These are phyloP conservation scores for Wallacemonas sp. DNA, from an alignment of 208 protist species.

Conservation along the genomic window DNA sequence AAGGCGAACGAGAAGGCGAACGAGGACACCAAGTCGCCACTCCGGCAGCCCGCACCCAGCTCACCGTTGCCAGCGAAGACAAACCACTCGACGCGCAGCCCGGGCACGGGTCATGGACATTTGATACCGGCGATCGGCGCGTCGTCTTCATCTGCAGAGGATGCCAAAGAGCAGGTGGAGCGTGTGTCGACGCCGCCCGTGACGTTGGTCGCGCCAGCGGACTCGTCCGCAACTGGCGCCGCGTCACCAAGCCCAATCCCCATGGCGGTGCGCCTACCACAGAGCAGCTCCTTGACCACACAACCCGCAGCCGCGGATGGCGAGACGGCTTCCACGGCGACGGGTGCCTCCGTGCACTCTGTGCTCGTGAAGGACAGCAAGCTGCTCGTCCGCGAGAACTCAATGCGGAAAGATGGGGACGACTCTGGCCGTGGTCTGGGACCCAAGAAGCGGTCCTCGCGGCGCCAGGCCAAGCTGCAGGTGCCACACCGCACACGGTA, in stretches of 20 bases:
- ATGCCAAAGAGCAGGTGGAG: no score
- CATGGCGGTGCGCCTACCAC: neutral
- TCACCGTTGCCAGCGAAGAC: neutral
- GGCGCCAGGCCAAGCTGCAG: conserved; percentile 20
- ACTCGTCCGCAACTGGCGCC: neutral
- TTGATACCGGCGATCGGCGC: neutral
- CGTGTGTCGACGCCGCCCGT: no score
- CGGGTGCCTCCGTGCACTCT: conserved; percentile 9
- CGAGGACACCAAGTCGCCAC: no score
- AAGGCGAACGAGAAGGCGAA: neutral
- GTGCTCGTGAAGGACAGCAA: conserved; percentile 34
- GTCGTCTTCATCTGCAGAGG: no score
- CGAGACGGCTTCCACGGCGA: neutral
- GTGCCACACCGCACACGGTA: conserved; percentile 34
- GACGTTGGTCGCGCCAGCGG: no score
- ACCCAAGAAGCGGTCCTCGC: conserved; percentile 19
- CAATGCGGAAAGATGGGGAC: conserved; percentile 1
- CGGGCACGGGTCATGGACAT: neutral
- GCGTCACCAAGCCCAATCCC: neutral
- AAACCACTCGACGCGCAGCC: neutral
- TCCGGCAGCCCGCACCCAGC: no score
- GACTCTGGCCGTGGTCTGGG: conserved; percentile 7
- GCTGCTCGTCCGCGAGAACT: conserved; percentile 12
- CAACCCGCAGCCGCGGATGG: neutral
- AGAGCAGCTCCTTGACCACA: neutral